These are phyloP conservation scores for Penicillium atrosanguineum DNA, from an alignment of 495 filamentous ascomycete species.

Conservation along the genomic window DNA sequence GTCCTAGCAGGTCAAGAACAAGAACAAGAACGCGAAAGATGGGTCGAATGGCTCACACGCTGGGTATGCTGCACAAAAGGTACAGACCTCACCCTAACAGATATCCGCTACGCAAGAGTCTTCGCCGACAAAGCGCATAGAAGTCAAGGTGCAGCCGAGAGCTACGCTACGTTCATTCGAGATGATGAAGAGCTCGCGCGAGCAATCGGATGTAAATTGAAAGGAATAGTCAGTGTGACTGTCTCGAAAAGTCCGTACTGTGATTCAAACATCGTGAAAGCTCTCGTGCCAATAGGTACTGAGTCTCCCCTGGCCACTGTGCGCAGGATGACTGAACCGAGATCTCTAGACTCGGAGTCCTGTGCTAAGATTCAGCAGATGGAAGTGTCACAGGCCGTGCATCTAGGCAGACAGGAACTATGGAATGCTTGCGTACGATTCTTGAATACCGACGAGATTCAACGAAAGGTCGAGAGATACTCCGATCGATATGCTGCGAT, in stretches of 20 bases:
- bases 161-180: neutral
- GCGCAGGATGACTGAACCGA: neutral
- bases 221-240: neutral
- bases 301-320: neutral
- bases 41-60: neutral
- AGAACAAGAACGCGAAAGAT: neutral
- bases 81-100: neutral
- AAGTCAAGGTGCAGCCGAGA: neutral
- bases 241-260: neutral
- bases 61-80: neutral
- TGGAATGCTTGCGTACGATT: neutral
- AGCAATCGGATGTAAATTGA: neutral
- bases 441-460: neutral
- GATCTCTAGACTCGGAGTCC: neutral
- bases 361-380: neutral
- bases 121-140: neutral
- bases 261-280: neutral
- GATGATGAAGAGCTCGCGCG: neutral
- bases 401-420: neutral
- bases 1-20: neutral
- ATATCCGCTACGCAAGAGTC: neutral
- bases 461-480: neutral
- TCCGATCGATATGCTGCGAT: neutral
- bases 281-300: neutral
- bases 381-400: neutral